A percentile compares a stretch with the other conserved stretches of the same genome.
These are phyloP conservation scores for Termitomyces sp. DNA, from an alignment of 768 basidiomycete genomes.

Conservation along the genomic window DNA sequence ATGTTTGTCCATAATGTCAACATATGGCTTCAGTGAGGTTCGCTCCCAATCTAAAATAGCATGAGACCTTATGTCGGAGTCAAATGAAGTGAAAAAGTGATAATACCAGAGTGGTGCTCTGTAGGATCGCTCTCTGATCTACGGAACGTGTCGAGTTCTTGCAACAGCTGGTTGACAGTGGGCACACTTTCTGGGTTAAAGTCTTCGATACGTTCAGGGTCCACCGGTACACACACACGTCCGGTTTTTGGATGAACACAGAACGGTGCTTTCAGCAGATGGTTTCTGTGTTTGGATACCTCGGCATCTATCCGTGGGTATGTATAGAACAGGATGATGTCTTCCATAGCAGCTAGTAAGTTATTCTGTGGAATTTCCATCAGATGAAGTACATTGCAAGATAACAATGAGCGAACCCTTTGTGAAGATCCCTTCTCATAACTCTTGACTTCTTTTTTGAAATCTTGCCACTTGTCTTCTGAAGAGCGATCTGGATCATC, in stretches of 20 bases:
- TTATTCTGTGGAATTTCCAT: conserved; percentile 18
- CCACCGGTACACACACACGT: conserved; percentile 89
- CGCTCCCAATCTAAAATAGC: conserved; percentile 63
- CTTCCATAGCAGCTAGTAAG: conserved; percentile 60
- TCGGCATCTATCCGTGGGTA: conserved; percentile 97
- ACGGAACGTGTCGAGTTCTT: conserved; percentile 58
- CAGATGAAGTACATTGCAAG: background rate
- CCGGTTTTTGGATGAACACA: conserved; percentile 97
- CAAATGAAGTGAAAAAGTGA: conserved; percentile 1
- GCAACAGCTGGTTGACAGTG: conserved; percentile 77
- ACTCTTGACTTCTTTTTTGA: conserved; percentile 37
- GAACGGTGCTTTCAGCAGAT: conserved; percentile 96
- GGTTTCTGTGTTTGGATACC: conserved; percentile 96
- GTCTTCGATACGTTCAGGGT: conserved; percentile 64
- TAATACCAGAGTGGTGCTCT: conserved; percentile 50
- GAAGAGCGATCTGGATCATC: conserved; percentile 49
- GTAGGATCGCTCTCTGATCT: conserved; percentile 23
- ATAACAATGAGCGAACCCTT: conserved; percentile 24
- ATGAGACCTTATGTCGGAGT: background rate
- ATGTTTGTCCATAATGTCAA: conserved; percentile 86
- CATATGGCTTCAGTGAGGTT: conserved; percentile 84
- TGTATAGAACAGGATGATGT: conserved; percentile 88
- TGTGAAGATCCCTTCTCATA: conserved; percentile 23
- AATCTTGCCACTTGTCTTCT: conserved; percentile 67
- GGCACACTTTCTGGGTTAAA: conserved; percentile 88